Percentiles rank a stretch among this genome's conserved stretches.
Evolutionary conservation across 176 grass and related monocot genomes (phyloP).

Genomic region (Olyra latifolia): DNA sequence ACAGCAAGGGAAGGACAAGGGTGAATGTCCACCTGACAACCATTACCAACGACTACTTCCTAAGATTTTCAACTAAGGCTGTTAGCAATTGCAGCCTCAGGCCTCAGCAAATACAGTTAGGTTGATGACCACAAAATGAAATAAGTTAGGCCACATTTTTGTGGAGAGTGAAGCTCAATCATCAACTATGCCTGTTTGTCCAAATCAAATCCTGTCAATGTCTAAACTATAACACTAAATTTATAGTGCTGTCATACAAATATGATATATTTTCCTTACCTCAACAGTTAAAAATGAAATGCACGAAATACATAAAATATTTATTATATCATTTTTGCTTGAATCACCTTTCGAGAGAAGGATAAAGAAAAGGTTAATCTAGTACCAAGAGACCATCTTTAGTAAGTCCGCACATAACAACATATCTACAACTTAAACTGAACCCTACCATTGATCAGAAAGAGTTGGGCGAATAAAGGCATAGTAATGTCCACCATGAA

Average conservation of each 20-base stretch:
- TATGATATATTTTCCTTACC: background rate
- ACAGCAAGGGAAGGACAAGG: background rate
- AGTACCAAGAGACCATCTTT: background rate
- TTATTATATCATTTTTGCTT: slow-evolving; percentile 2
- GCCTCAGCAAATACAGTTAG: background rate
- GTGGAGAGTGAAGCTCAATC: background rate
- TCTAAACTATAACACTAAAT: background rate
- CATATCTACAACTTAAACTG: slow-evolving; percentile 3
- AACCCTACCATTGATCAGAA: slow-evolving; percentile 63
- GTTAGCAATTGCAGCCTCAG: background rate
- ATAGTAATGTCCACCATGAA: slow-evolving; percentile 74
- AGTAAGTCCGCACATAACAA: slow-evolving; percentile 14
- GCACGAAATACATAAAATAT: background rate
- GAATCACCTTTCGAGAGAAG: slow-evolving; percentile 14
- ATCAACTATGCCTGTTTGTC: background rate
- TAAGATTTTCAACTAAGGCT: background rate
- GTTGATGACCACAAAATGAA: background rate
- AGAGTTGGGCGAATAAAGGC: slow-evolving; percentile 71
- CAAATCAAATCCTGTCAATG: background rate
- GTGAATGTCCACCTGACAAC: background rate
- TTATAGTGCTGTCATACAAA: background rate
- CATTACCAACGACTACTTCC: background rate
- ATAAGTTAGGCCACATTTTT: background rate
- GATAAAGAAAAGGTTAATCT: background rate
- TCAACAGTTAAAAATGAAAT: slow-evolving; percentile 1